phyloP scores from a whole-genome alignment of 345 rosid species.

The Salix brachista region DNA sequence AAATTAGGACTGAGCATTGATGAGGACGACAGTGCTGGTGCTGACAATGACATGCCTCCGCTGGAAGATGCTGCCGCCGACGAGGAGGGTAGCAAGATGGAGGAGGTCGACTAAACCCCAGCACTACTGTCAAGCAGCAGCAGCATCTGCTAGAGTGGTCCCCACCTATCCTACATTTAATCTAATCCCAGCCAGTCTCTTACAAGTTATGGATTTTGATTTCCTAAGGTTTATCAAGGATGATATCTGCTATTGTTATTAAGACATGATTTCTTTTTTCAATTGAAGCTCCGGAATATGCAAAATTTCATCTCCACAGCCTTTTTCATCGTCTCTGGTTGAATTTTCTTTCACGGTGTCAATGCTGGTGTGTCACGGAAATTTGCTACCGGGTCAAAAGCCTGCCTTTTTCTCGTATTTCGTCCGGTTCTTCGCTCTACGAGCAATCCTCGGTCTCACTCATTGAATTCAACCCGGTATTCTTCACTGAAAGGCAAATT shows the following conservation, averaged over 20 bases:
- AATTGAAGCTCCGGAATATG: neutral
- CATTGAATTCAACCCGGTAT: no score
- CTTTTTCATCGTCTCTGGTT: neutral
- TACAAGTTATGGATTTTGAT: neutral
- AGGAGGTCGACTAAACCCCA: constrained; percentile 13
- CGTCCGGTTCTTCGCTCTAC: no score
- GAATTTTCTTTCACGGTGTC: no score
- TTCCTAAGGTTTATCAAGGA: no score
- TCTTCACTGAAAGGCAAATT: no score
- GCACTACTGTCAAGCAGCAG: neutral
- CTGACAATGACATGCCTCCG: constrained; percentile 6
- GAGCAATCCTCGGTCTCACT: no score
- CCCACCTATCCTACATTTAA: neutral
- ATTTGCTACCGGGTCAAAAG: no score
- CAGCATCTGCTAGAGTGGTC: neutral
- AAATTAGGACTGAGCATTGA: constrained; percentile 17
- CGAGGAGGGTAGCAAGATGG: constrained; percentile 18
- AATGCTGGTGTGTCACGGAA: no score
- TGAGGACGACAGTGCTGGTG: constrained; percentile 6
- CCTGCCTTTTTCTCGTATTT: no score
- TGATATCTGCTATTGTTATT: neutral
- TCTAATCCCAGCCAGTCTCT: neutral
- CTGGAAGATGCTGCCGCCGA: constrained; percentile 14
- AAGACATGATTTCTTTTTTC: neutral
- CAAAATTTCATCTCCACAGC: neutral